Evolutionary conservation across 1,139 yeast species (phyloP).

Genomic region (Hyphopichia khmerensis): DNA sequence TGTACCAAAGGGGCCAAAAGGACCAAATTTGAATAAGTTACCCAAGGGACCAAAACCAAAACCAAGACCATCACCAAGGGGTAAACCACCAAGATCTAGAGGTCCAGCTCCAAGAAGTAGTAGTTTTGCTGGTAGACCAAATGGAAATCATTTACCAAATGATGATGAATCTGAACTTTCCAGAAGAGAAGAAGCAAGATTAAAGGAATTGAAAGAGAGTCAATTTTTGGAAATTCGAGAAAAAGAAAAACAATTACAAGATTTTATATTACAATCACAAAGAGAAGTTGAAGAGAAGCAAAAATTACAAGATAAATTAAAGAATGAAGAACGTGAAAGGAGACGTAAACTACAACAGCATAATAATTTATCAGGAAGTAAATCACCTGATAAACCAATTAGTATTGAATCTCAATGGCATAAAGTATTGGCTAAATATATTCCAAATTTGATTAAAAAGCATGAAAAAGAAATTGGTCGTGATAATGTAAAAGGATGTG

Average conservation of each 20-base stretch:
- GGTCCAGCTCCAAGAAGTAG: conserved; percentile 3
- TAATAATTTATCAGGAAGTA: not conserved
- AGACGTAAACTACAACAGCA: conserved; percentile 6
- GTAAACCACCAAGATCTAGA: not conserved
- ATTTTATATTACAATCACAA: conserved; percentile 35
- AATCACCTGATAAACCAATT: not conserved
- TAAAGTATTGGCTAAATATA: conserved; percentile 63
- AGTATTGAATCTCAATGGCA: conserved; percentile 52
- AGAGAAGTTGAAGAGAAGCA: conserved; percentile 24
- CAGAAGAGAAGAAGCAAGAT: conserved; percentile 36
- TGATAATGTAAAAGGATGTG: conserved; percentile 73
- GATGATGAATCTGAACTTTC: conserved; percentile 10
- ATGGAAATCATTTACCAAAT: not conserved
- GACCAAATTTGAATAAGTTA: conserved; percentile 6
- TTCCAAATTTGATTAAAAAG: conserved; percentile 76
- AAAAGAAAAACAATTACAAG: conserved; percentile 37
- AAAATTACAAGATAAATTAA: conserved; percentile 8
- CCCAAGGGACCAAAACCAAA: conserved; percentile 1
- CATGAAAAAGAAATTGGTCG: conserved; percentile 67
- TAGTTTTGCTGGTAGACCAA: not conserved
- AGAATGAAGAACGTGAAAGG: conserved; percentile 4
- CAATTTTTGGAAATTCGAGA: conserved; percentile 29
- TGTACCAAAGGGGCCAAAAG: conserved; percentile 13
- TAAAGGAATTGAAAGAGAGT: conserved; percentile 31
- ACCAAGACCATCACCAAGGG: not conserved